These are phyloP conservation scores for Tolypocladium ophioglossoides DNA, from an alignment of 2,329 filamentous ascomycete species.

Conservation along the genomic window DNA sequence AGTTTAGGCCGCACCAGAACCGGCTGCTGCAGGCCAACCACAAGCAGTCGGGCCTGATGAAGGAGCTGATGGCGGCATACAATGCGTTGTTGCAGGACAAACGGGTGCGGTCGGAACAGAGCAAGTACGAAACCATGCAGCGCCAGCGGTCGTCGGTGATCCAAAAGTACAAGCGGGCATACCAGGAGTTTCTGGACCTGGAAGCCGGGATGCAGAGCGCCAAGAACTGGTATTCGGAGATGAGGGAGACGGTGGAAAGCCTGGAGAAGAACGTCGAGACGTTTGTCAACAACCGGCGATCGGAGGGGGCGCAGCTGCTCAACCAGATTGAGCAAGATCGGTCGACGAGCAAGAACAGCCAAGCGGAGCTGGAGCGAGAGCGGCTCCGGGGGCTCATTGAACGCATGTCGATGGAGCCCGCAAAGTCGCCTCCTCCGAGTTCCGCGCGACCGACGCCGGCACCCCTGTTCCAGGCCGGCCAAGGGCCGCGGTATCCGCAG, in stretches of 20 bases:
- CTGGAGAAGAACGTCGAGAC: constrained; percentile 92
- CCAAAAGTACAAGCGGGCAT: constrained; percentile 79
- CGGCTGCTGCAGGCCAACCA: constrained; percentile 87
- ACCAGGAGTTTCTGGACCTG: constrained; percentile 86
- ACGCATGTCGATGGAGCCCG: constrained; percentile 77
- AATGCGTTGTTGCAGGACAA: constrained; percentile 87
- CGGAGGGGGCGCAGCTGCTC: constrained; percentile 83
- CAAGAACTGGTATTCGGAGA: constrained; percentile 88
- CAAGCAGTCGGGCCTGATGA: constrained; percentile 89
- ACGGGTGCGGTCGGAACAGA: constrained; percentile 85
- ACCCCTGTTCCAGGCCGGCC: constrained; percentile 38
- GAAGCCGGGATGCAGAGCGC: constrained; percentile 78
- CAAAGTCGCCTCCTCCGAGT: constrained; percentile 22
- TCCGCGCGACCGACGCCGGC: constrained; percentile 22
- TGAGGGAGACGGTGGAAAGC: constrained; percentile 88
- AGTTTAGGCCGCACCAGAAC: constrained; percentile 88
- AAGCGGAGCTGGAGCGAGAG: constrained; percentile 79
- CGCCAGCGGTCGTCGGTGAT: constrained; percentile 73
- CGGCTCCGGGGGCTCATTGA: constrained; percentile 87
- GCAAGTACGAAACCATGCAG: constrained; percentile 84
- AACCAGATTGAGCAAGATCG: constrained; percentile 77
- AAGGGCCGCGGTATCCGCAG: constrained; percentile 39
- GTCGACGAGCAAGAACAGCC: constrained; percentile 44
- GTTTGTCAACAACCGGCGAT: constrained; percentile 88
- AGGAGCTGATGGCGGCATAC: constrained; percentile 82